These are phyloP conservation scores for Annulohypoxylon maeteangense DNA, from an alignment of 495 filamentous ascomycete species.

Conservation along the genomic window DNA sequence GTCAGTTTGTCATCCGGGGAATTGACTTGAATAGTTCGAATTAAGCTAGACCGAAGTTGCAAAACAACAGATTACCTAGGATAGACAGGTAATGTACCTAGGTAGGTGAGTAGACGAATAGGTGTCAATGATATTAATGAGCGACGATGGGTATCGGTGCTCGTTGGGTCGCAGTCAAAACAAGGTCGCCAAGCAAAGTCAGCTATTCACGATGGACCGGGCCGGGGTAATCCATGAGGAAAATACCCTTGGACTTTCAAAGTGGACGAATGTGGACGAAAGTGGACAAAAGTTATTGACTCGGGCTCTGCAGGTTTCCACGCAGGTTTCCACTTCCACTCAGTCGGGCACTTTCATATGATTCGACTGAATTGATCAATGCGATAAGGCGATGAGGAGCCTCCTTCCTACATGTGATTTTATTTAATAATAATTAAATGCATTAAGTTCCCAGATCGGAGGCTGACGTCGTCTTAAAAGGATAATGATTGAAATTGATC, in stretches of 20 bases:
- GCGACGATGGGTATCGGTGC: conserved; percentile 19
- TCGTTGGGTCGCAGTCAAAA: conserved; percentile 30
- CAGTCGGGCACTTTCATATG: conserved; percentile 24
- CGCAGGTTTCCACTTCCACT: conserved; percentile 42
- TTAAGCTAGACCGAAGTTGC: not conserved
- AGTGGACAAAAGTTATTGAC: conserved; percentile 40
- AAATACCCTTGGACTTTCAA: conserved; percentile 18
- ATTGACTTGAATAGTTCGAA: not conserved
- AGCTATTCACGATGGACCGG: conserved; percentile 42
- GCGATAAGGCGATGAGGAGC: conserved; percentile 9
- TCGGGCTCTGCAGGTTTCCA: conserved; percentile 37
- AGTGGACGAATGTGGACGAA: conserved; percentile 35
- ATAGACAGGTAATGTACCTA: not conserved
- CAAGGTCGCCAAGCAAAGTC: conserved; percentile 35
- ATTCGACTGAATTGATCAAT: conserved; percentile 23
- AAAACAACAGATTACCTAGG: not conserved
- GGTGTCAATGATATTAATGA: conserved; percentile 8
- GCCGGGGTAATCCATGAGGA: conserved; percentile 44
- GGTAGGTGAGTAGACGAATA: conserved; percentile 1
- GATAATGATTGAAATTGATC: conserved; percentile 5
- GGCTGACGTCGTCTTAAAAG: not conserved
- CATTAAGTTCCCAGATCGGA: conserved; percentile 5
- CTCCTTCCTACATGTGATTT: conserved; percentile 11
- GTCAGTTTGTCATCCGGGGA: conserved; percentile 32
- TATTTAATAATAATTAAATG: conserved; percentile 10